phyloP scores from a whole-genome alignment of 176 grass and related monocot species.

The Paspalum vaginatum region DNA sequence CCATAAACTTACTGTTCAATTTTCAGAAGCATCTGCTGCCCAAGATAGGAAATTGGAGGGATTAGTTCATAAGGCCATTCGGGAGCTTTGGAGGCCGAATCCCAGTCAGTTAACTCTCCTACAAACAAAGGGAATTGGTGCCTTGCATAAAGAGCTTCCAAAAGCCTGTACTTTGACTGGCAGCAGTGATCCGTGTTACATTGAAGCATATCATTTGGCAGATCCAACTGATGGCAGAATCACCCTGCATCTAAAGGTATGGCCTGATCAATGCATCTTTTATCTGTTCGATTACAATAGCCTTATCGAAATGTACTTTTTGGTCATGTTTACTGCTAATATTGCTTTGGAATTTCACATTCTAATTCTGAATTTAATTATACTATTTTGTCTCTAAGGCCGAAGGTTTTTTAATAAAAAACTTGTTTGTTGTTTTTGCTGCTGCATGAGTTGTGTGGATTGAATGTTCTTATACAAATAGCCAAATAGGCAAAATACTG shows the following conservation, averaged over 20 bases:
- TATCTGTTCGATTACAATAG: neutral
- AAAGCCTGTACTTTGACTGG: constrained; percentile 73
- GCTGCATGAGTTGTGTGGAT: neutral
- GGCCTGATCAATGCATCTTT: constrained; percentile 33
- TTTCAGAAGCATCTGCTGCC: constrained; percentile 78
- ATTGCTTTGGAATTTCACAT: neutral
- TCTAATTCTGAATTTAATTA: neutral
- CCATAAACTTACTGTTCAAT: constrained; percentile 97
- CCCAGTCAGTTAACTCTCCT: constrained; percentile 77
- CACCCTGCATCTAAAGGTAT: constrained; percentile 90
- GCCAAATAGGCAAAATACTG: constrained; percentile 4
- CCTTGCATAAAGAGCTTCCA: constrained; percentile 81
- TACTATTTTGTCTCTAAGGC: neutral
- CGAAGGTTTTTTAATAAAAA: neutral
- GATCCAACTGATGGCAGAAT: constrained; percentile 90
- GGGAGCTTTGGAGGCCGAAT: constrained; percentile 87
- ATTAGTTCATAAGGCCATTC: constrained; percentile 96
- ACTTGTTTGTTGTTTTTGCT: neutral
- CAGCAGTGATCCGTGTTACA: constrained; percentile 95
- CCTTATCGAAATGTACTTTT: constrained; percentile 11
- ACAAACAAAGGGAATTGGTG: constrained; percentile 79
- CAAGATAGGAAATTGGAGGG: constrained; percentile 98
- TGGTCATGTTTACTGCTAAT: constrained; percentile 15
- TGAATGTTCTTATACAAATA: neutral
- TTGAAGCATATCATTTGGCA: constrained; percentile 96